These are phyloP conservation scores for Fusarium sp. DNA, from an alignment of 2,329 filamentous ascomycete genomes.

Conservation along the genomic window DNA sequence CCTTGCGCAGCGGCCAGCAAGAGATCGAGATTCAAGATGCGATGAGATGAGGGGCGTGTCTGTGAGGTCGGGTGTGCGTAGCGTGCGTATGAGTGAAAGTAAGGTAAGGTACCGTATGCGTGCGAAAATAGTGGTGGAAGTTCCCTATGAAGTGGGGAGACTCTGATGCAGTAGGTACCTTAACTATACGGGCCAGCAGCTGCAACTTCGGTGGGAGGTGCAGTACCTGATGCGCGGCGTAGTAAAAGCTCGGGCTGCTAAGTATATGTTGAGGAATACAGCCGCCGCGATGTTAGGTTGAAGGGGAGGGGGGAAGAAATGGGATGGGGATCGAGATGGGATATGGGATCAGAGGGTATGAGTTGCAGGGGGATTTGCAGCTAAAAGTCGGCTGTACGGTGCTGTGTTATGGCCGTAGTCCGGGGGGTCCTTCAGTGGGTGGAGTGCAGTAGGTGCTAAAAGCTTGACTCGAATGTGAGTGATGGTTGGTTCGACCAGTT, in stretches of 20 bases:
- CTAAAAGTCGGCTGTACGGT: constrained; percentile 23
- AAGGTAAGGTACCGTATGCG: constrained; percentile 14
- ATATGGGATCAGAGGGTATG: constrained; percentile 31
- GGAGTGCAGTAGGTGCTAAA: constrained; percentile 1
- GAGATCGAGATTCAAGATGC: constrained; percentile 47
- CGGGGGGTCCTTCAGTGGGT: neutral
- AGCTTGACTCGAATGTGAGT: constrained; percentile 13
- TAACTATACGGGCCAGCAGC: neutral
- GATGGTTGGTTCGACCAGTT: neutral
- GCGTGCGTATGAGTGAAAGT: constrained; percentile 3
- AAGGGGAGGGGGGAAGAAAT: constrained; percentile 29
- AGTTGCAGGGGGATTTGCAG: constrained; percentile 35
- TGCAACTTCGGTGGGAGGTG: neutral
- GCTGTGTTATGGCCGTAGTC: constrained; percentile 11
- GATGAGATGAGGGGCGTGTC: constrained; percentile 32
- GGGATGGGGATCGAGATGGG: constrained; percentile 35
- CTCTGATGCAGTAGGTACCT: neutral
- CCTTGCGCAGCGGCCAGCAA: constrained; percentile 36
- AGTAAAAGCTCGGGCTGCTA: constrained; percentile 24
- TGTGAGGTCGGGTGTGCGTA: constrained; percentile 30
- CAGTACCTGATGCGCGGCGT: constrained; percentile 22
- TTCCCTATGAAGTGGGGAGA: constrained; percentile 20
- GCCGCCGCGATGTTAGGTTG: constrained; percentile 19
- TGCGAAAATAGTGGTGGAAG: constrained; percentile 26
- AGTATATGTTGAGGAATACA: constrained; percentile 26